Evolutionary conservation across 108 stramenopile genomes (phyloP).

Genomic region (Fragilariopsis cylindrus): DNA sequence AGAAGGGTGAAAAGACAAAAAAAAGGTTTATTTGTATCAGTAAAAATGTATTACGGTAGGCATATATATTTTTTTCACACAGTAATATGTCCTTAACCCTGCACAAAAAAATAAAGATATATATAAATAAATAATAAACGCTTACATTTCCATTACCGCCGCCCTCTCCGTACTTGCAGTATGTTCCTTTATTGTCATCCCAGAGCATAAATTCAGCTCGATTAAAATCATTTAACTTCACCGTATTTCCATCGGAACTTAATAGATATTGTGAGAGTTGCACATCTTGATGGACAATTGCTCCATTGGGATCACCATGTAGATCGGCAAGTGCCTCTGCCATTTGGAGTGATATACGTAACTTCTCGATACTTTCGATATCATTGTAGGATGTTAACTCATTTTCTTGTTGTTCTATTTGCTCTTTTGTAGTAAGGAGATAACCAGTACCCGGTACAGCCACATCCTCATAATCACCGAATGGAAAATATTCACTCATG

Average conservation of each 20-base stretch:
- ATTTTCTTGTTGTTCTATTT: conserved; percentile 16
- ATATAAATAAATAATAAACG: conserved; percentile 7
- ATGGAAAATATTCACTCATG: conserved; percentile 50
- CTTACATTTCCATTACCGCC: conserved; percentile 29
- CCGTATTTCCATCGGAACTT: conserved; percentile 30
- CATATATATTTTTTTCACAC: background rate
- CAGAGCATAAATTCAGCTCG: conserved; percentile 70
- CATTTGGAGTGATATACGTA: conserved; percentile 62
- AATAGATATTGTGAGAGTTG: conserved; percentile 65
- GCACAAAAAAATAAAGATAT: background rate
- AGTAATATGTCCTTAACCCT: background rate
- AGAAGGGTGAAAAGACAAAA: background rate
- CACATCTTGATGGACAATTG: conserved; percentile 68
- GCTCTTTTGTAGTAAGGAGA: conserved; percentile 6
- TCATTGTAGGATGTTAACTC: background rate
- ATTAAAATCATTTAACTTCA: conserved; percentile 86
- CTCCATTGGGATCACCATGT: conserved; percentile 62
- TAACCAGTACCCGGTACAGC: conserved; percentile 11
- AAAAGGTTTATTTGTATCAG: background rate
- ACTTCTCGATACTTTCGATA: conserved; percentile 39
- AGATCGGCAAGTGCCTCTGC: conserved; percentile 62
- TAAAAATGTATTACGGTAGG: background rate
- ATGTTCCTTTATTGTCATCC: conserved; percentile 44
- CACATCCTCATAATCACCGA: conserved; percentile 49
- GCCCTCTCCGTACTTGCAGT: conserved; percentile 69